phyloP scores from a whole-genome alignment of 2,329 filamentous ascomycete species.

The Elsinoe fawcettii region DNA sequence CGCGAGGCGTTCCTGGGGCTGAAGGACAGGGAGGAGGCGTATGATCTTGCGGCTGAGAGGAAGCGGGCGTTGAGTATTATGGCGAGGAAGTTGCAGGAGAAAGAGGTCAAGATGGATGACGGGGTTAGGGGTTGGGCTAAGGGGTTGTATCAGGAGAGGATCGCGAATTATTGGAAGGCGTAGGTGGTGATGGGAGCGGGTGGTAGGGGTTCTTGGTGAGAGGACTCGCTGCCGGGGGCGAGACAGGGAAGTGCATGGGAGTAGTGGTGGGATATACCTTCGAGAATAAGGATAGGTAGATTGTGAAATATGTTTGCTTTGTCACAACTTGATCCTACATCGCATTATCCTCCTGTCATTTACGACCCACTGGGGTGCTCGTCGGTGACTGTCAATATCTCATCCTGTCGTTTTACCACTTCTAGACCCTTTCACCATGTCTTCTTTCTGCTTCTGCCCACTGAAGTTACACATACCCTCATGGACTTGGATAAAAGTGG shows the following conservation, averaged over 20 bases:
- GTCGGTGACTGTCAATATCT: too few species aligned
- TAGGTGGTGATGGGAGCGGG: neutral
- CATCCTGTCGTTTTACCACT: too few species aligned
- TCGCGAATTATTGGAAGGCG: constrained; percentile 3
- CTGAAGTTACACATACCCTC: too few species aligned
- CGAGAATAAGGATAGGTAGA: neutral
- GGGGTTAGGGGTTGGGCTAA: neutral
- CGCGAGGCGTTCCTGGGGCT: constrained; percentile 11
- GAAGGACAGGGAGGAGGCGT: constrained; percentile 9
- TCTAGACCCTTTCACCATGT: too few species aligned
- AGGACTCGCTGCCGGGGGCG: neutral
- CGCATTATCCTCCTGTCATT: neutral
- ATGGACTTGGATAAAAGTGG: neutral
- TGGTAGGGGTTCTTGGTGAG: neutral
- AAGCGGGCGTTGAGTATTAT: constrained; percentile 11
- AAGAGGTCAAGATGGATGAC: neutral
- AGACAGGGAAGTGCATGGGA: neutral
- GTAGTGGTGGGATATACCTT: neutral
- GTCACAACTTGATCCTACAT: neutral
- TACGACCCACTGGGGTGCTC: neutral
- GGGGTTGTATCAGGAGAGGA: constrained; percentile 5
- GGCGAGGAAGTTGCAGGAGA: constrained; percentile 9
- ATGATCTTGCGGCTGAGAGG: constrained; percentile 9
- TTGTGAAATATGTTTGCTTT: neutral
- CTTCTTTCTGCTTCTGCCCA: too few species aligned